phyloP scores from a whole-genome alignment of 2,329 filamentous ascomycete genomes.

The Cadophora malorum region DNA sequence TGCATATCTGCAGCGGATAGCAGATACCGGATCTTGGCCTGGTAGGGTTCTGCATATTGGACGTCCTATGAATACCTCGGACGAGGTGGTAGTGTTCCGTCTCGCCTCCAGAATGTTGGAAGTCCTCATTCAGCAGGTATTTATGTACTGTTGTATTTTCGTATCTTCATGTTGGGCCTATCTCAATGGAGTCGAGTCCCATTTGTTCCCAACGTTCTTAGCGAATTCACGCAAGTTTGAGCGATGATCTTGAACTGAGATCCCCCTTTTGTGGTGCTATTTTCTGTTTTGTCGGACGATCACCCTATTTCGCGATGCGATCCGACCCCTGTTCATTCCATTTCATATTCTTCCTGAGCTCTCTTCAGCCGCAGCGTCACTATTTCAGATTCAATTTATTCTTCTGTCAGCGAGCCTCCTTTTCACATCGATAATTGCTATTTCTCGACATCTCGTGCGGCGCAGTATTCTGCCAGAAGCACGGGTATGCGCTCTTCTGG shows the following conservation, averaged over 20 bases:
- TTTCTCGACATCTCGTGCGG: neutral
- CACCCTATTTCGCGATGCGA: neutral
- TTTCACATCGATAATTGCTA: neutral
- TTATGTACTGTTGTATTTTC: constrained; percentile 1
- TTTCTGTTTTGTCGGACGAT: neutral
- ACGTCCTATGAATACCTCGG: neutral
- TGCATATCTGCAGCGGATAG: constrained; percentile 7
- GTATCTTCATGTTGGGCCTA: neutral
- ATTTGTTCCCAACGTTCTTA: neutral
- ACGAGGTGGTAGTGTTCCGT: neutral
- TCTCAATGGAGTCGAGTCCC: neutral
- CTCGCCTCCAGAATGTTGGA: constrained; percentile 12
- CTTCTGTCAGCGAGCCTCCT: neutral
- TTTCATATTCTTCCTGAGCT: neutral
- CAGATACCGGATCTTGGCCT: neutral
- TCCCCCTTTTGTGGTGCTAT: neutral
- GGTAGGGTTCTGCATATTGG: neutral
- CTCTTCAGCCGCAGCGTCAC: neutral
- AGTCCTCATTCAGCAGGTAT: neutral
- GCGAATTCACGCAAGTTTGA: neutral
- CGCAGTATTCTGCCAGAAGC: neutral
- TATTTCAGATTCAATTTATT: constrained; percentile 8
- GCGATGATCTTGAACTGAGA: neutral
- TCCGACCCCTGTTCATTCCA: neutral
- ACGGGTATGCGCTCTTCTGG: neutral